These are phyloP conservation scores for Bondarzewia mesenterica DNA, from an alignment of 1,284 basidiomycete genomes.

Conservation along the genomic window DNA sequence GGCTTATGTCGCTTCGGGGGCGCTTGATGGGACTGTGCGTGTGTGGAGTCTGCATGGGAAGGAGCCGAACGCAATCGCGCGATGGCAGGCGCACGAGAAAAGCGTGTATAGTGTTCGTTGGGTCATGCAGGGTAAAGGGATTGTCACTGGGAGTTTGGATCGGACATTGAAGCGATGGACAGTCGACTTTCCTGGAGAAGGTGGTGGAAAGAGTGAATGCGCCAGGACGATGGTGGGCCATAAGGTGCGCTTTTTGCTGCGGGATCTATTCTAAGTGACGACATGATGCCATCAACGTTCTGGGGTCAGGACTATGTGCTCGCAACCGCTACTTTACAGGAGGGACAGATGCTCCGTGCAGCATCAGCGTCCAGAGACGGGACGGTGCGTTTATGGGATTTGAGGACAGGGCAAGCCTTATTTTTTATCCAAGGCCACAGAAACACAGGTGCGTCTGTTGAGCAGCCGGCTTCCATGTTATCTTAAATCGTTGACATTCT, in stretches of 20 bases:
- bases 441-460: slow-evolving; percentile 54
- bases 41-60: slow-evolving; percentile 61
- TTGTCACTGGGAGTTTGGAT: slow-evolving; percentile 82
- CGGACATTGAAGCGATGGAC: slow-evolving; percentile 89
- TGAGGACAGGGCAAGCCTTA: slow-evolving; percentile 65
- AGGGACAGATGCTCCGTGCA: slow-evolving; percentile 67
- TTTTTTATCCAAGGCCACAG: slow-evolving; percentile 87
- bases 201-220: background rate
- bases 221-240: slow-evolving; percentile 3
- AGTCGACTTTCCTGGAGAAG: background rate
- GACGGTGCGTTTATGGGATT: slow-evolving; percentile 86
- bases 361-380: slow-evolving; percentile 90
- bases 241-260: background rate
- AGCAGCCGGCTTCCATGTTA: background rate
- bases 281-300: background rate
- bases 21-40: slow-evolving; percentile 77
- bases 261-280: too few relatives aligned
- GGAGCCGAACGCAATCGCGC: background rate
- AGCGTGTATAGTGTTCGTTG: slow-evolving; percentile 4
- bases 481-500: background rate
- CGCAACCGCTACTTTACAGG: slow-evolving; percentile 74
- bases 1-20: slow-evolving; percentile 75
- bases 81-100: slow-evolving; percentile 29
- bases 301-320: slow-evolving; percentile 68
- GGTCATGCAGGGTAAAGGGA: slow-evolving; percentile 40